phyloP scores from a whole-genome alignment of 495 filamentous ascomycete genomes.

The Schizothecium vesticola region DNA sequence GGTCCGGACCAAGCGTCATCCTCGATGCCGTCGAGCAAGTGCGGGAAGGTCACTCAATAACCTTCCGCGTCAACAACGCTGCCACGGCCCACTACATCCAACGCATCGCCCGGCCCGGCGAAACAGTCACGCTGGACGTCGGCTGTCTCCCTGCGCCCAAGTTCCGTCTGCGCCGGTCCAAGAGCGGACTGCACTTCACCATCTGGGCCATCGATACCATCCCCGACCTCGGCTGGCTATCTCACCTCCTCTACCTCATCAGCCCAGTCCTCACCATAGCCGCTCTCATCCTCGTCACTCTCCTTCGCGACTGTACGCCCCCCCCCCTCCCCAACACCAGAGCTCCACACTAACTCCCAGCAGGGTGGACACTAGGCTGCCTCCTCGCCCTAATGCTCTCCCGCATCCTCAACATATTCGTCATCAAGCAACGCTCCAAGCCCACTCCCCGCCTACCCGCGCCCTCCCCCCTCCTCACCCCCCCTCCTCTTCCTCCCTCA shows the following conservation, averaged over 20 bases:
- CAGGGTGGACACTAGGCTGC: conserved; percentile 45
- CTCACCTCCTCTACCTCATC: conserved; percentile 41
- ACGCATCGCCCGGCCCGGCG: conserved; percentile 38
- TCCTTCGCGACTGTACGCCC: conserved; percentile 42
- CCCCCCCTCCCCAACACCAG: not conserved
- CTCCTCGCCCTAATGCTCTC: conserved; percentile 45
- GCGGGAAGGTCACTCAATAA: conserved; percentile 24
- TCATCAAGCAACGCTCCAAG: conserved; percentile 45
- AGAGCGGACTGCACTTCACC: conserved; percentile 24
- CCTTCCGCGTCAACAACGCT: conserved; percentile 48
- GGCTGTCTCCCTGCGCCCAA: conserved; percentile 20
- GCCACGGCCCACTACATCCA: conserved; percentile 49
- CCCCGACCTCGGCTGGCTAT: conserved; percentile 32
- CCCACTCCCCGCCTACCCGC: conserved; percentile 9
- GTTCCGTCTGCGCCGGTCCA: conserved; percentile 13
- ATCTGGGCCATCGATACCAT: conserved; percentile 28
- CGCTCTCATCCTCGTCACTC: conserved; percentile 34
- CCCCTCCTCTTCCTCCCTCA: not conserved
- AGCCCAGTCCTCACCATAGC: conserved; percentile 40
- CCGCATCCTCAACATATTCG: conserved; percentile 50
- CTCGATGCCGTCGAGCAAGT: conserved; percentile 29
- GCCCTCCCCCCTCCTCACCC: not conserved
- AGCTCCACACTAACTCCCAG: not conserved
- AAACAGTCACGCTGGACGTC: conserved; percentile 45
- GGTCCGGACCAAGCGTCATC: conserved; percentile 15